Percentiles rank a stretch among this genome's conserved stretches.
Conservation (phyloP, 768 basidiomycete genomes). For the Mycena epipterygia region DNA sequence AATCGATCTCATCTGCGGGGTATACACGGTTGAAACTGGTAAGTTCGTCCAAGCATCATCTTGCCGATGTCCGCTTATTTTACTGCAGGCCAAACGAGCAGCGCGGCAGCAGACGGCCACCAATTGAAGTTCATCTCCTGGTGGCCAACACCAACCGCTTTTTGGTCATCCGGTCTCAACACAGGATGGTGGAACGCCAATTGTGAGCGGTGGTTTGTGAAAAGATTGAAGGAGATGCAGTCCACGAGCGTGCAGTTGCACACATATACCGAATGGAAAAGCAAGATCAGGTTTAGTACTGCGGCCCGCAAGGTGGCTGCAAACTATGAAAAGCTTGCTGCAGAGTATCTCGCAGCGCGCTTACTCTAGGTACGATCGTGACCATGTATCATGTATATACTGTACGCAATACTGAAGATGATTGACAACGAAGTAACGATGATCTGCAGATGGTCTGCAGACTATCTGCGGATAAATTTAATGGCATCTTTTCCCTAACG, state of each 20-base stretch:
- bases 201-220: constrained; percentile 23
- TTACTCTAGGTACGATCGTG: too few relatives aligned
- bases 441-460: too few relatives aligned
- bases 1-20: constrained; percentile 16
- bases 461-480: too few relatives aligned
- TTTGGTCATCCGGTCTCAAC: constrained; percentile 18
- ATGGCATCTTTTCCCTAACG: too few relatives aligned
- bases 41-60: neutral
- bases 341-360: too few relatives aligned
- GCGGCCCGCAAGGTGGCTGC: constrained; percentile 16
- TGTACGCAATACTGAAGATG: too few relatives aligned
- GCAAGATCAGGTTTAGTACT: constrained; percentile 18
- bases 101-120: neutral
- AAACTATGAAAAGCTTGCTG: too few relatives aligned
- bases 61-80: constrained; percentile 15
- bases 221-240: too few relatives aligned
- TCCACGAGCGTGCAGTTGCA: constrained; percentile 11
- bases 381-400: too few relatives aligned
- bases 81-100: constrained; percentile 21
- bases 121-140: constrained; percentile 28
- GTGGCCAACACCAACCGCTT: constrained; percentile 27
- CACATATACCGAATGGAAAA: constrained; percentile 26
- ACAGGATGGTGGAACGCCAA: constrained; percentile 27
- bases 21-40: constrained; percentile 30
- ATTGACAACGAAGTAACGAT: too few relatives aligned